A percentile compares a stretch with the other conserved stretches of the same genome.
Conservation (phyloP, 192 early-diverging fungal species). For the Podila horticola region DNA sequence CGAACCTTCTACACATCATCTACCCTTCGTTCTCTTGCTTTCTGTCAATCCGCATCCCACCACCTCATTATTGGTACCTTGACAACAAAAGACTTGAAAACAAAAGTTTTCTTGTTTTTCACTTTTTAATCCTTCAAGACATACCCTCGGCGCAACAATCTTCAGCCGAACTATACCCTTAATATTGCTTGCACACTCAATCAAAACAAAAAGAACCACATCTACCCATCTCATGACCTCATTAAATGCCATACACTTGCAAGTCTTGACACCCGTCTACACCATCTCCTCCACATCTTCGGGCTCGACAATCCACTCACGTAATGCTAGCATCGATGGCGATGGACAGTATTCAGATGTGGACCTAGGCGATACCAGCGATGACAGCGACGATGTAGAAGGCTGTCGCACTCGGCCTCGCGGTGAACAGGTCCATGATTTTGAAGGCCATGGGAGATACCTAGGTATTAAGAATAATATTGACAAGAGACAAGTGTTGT, state of each 20-base stretch:
- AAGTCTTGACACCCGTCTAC: conserved; percentile 2
- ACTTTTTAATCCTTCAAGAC: neutral
- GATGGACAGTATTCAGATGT: neutral
- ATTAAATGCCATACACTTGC: conserved; percentile 14
- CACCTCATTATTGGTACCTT: too few relatives aligned
- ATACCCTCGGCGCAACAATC: neutral
- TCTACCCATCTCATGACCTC: conserved; percentile 11
- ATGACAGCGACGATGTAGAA: neutral
- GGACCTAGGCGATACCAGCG: neutral
- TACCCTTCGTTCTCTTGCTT: too few relatives aligned
- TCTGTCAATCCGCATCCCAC: too few relatives aligned
- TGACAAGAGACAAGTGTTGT: neutral
- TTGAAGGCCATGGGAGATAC: neutral
- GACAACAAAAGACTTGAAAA: too few relatives aligned
- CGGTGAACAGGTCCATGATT: neutral
- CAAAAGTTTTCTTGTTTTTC: neutral
- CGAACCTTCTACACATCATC: too few relatives aligned
- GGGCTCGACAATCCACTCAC: conserved; percentile 6
- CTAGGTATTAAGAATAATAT: conserved; percentile 3
- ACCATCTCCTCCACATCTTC: conserved; percentile 3
- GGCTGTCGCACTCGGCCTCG: neutral
- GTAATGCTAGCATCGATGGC: neutral
- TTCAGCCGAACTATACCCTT: neutral
- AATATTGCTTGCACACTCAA: neutral
- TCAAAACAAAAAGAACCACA: neutral